These are phyloP conservation scores for Rhododendron henanense DNA, from an alignment of 148 eudicot species.

Conservation along the genomic window DNA sequence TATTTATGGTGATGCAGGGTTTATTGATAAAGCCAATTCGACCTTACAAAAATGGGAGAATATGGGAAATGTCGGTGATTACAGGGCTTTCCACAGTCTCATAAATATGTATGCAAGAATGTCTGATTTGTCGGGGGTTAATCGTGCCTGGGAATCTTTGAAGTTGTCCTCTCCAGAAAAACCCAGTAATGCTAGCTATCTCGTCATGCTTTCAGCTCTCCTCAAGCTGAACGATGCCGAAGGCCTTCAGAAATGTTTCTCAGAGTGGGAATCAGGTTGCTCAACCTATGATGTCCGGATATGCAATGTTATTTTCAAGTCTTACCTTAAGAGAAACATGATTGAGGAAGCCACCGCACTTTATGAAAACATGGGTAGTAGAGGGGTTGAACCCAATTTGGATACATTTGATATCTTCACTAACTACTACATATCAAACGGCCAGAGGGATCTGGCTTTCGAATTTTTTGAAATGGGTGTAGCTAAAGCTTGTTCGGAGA, in stretches of 20 bases:
- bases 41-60: constrained; percentile 33
- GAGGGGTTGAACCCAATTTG: constrained; percentile 32
- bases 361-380: constrained; percentile 21
- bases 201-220: constrained; percentile 44
- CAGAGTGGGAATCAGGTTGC: constrained; percentile 50
- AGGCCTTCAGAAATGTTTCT: constrained; percentile 35
- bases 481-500: constrained; percentile 11
- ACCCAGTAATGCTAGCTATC: constrained; percentile 39
- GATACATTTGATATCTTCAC: constrained; percentile 27
- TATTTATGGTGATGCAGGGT: constrained; percentile 35
- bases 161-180: constrained; percentile 19
- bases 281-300: constrained; percentile 35
- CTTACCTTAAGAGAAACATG: constrained; percentile 43
- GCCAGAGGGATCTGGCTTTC: constrained; percentile 38
- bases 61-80: constrained; percentile 12
- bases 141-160: constrained; percentile 42
- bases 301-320: constrained; percentile 41
- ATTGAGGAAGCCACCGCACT: constrained; percentile 33
- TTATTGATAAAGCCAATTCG: constrained; percentile 28
- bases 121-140: constrained; percentile 33
- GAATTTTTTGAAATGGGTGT: constrained; percentile 37
- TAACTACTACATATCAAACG: constrained; percentile 27
- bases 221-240: constrained; percentile 33
- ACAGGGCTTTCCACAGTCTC: constrained; percentile 32
- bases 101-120: constrained; percentile 28